Percentiles rank a stretch among this genome's conserved stretches.
Evolutionary conservation across 768 basidiomycete species (phyloP).

Genomic region (Coprinopsis cinerea): DNA sequence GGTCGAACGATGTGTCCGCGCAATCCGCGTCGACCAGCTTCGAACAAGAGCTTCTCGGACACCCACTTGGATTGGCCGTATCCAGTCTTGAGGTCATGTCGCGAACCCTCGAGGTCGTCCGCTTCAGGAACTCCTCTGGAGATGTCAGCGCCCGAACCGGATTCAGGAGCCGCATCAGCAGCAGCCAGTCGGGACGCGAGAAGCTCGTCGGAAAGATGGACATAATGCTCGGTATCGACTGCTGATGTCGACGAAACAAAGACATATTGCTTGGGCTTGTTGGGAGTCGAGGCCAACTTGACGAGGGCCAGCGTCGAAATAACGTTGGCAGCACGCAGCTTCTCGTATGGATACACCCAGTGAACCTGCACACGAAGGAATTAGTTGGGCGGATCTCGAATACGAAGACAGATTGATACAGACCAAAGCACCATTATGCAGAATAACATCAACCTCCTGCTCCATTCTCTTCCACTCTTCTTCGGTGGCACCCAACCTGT

Average conservation of each 20-base stretch:
- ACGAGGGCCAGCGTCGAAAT: constrained; percentile 81
- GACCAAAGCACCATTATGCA: constrained; percentile 97
- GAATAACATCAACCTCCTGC: constrained; percentile 68
- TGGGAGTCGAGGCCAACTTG: constrained; percentile 59
- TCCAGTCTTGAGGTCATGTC: constrained; percentile 70
- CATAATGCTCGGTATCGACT: constrained; percentile 87
- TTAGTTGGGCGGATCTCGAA: neutral
- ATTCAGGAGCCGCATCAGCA: constrained; percentile 25
- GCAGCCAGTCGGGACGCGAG: constrained; percentile 25
- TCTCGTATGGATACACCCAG: constrained; percentile 98
- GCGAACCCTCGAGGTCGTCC: constrained; percentile 86
- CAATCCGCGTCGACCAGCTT: constrained; percentile 84
- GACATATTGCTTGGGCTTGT: constrained; percentile 72
- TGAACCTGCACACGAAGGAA: no score
- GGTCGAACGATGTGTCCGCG: constrained; percentile 85
- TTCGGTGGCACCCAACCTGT: constrained; percentile 65
- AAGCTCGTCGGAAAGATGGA: constrained; percentile 70
- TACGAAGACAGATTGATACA: neutral
- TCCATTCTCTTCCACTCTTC: constrained; percentile 63
- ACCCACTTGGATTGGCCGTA: constrained; percentile 99
- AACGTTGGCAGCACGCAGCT: constrained; percentile 89
- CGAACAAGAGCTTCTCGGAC: constrained; percentile 88
- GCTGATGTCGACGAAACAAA: constrained; percentile 97
- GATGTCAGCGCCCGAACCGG: neutral
- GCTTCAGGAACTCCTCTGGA: constrained; percentile 68